Base-by-base conservation (phyloP, 164 flowering plant genomes). In the Annona cherimola region DNA sequence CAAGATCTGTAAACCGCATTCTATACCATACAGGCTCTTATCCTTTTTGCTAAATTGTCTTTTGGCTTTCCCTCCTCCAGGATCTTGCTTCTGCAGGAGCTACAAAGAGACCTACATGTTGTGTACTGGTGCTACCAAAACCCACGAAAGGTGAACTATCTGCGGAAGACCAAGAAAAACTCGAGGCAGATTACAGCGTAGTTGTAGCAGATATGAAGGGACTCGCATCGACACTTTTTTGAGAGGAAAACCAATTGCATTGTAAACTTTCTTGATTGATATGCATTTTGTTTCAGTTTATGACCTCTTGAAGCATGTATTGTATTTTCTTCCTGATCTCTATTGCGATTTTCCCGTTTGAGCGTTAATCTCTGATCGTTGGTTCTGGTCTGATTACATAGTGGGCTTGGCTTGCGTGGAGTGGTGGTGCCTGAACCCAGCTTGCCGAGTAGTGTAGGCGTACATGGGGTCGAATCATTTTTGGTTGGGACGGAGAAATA, bases 51-150 rank as follows among this genome's bases (percentile, higher is more conserved):
- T 50, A 16, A 50, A 9, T 2, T 8, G 57, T 5, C 57, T 50
- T 50, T 50, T 50, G 57, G 14, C 57, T 9, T 12, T 14, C 41
- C 41, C 12, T 40, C 67, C 74, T 71, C 41, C 85, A 94, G 97
- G 99, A 94, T 77, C 95, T 94, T 73, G 99, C 99, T 4, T 87
- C 81, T 79, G 99, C 97, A 5, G 97, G 96, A 61, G 83, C 92
- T 18, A 92, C 99, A 20, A 89, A 92, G 88, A 86, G 97, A 80
- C 97, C 99, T 41, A 92, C 99, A 0, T 90, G 99, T 78, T 94
- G 99, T 74, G 89, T 94, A 41, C 75, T 94, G 75, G 95, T 94
- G 78, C 76, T 78, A 71, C 86, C 95, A 1, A 88, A 92, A 81
- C 99, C 99, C 11, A 66, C 81, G 1, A 94, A 94, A 80, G 99